Base-by-base conservation (phyloP, 179 eudicot genomes). In the Nepenthes alata region DNA sequence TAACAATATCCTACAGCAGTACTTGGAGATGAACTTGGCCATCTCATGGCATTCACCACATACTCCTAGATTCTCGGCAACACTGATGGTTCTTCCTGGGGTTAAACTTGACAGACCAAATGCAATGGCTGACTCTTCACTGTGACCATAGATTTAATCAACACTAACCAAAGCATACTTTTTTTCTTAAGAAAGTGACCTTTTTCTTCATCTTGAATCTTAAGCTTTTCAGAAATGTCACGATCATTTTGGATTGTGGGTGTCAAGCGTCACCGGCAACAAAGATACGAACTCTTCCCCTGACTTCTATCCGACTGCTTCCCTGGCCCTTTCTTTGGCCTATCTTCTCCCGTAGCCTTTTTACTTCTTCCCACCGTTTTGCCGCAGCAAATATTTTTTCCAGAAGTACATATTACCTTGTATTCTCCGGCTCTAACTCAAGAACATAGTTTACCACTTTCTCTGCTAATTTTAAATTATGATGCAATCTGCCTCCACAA, bases 271-370 rank as follows among this genome's bases (percentile, higher is more conserved):
- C 84, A 38, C 85, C 88, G 35, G 88, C 88, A 11, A 72, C 50
- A 65, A 89, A 89, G 62, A 75, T 82, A 47, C 84, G 88, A 25
- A 86, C 89, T 69, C 75, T 81, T 16, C 69, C 87, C 0, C 63
- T 80, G 45, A 67, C 81, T 79, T 80, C 85, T 51, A 90, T 83
- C 95, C 97, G 87, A 61, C 97, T 90, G 74, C 86, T 87, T 6
- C 82, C 79, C 35, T 78, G 81, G 59, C 80, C 82, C 74, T 79
- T 84, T 53, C 66, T 77, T 66, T 70, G 74, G 8, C 68, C 67
- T 75, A 83, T 81, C 54, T 48, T 81, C 15, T 64, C 73, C 60
- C 82, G 77, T 35, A 87, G 63, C 74, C 78, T 81, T 16, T 66
- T 74, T 53, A 88, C 88, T 67, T 85, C 80, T 60, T 81, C 86